Evolutionary conservation across 352 stramenopile genomes (phyloP).

Genomic region (Phytophthora lateralis): DNA sequence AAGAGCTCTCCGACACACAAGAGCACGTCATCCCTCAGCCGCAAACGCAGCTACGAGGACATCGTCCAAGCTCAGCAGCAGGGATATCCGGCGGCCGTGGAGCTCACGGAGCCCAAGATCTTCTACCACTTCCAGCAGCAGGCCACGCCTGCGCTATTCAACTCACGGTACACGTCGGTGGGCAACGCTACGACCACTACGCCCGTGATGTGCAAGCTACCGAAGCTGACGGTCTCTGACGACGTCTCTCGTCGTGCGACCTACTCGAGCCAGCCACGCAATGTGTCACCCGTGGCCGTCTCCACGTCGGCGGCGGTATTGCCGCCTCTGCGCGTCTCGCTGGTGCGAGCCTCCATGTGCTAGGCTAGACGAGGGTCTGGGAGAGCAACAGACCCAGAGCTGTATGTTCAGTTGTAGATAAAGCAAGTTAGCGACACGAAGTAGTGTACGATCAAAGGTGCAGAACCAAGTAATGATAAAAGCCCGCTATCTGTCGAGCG

Average conservation of each 20-base stretch:
- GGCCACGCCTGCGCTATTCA: slow-evolving; percentile 23
- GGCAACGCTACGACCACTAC: slow-evolving; percentile 10
- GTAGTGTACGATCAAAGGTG: slow-evolving; percentile 28
- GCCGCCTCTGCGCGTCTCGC: slow-evolving; percentile 46
- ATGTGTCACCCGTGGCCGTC: slow-evolving; percentile 36
- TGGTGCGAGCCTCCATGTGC: slow-evolving; percentile 48
- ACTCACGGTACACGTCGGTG: slow-evolving; percentile 13
- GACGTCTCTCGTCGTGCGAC: slow-evolving; percentile 28
- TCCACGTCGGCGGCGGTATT: slow-evolving; percentile 40
- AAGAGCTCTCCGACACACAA: slow-evolving; percentile 11
- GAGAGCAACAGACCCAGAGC: slow-evolving; percentile 3
- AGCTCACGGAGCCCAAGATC: slow-evolving; percentile 42
- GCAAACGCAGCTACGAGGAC: slow-evolving; percentile 54
- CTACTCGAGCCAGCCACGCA: slow-evolving; percentile 27
- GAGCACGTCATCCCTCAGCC: slow-evolving; percentile 21
- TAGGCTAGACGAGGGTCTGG: slow-evolving; percentile 16
- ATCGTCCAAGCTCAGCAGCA: slow-evolving; percentile 21
- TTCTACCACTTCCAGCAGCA: slow-evolving; percentile 38
- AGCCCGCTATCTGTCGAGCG: background rate
- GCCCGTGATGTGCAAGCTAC: slow-evolving; percentile 39
- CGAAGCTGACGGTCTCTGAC: slow-evolving; percentile 31
- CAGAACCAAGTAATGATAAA: slow-evolving; percentile 23
- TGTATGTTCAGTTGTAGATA: slow-evolving; percentile 24
- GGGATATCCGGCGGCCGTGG: slow-evolving; percentile 13
- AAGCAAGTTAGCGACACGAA: slow-evolving; percentile 35